Conservation (phyloP, 2,329 filamentous ascomycete genomes). For the Dothistroma pini region DNA sequence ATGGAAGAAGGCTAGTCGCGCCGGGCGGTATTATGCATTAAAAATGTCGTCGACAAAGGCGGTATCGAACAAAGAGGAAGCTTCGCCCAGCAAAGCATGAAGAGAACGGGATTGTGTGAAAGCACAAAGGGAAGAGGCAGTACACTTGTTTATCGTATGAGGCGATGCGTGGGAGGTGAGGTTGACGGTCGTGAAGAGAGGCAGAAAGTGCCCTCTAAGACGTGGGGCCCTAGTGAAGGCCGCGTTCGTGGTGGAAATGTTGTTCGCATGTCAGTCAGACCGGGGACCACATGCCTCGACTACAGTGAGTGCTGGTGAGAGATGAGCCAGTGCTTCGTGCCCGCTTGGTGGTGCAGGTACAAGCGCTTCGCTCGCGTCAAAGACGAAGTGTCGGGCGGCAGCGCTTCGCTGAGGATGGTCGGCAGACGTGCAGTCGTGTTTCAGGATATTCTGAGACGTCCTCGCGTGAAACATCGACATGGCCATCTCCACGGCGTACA, state of each 20-base stretch:
- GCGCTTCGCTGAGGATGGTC: constrained; percentile 1
- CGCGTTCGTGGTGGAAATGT: not conserved
- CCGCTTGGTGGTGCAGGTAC: not conserved
- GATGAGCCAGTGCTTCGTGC: not conserved
- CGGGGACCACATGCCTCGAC: constrained; percentile 1
- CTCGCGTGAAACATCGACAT: not conserved
- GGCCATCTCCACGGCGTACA: not conserved
- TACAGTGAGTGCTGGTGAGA: constrained; percentile 1
- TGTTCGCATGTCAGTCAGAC: not conserved
- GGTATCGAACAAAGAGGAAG: constrained; percentile 7
- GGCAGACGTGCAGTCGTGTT: not conserved
- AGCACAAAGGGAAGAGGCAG: not conserved
- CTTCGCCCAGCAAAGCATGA: constrained; percentile 8
- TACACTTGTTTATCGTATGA: not conserved
- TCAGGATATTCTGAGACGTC: not conserved
- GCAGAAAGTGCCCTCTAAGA: not conserved
- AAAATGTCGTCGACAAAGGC: constrained; percentile 1
- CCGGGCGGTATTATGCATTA: not conserved
- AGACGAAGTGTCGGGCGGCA: not conserved
- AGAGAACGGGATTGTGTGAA: constrained; percentile 6
- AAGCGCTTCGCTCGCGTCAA: not conserved
- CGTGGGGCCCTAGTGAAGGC: not conserved
- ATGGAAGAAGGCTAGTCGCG: constrained; percentile 1
- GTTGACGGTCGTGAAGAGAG: not conserved
- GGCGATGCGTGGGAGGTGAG: not conserved